These are phyloP conservation scores for Acorus gramineus DNA, from an alignment of 106 monocot genomes.

Conservation along the genomic window DNA sequence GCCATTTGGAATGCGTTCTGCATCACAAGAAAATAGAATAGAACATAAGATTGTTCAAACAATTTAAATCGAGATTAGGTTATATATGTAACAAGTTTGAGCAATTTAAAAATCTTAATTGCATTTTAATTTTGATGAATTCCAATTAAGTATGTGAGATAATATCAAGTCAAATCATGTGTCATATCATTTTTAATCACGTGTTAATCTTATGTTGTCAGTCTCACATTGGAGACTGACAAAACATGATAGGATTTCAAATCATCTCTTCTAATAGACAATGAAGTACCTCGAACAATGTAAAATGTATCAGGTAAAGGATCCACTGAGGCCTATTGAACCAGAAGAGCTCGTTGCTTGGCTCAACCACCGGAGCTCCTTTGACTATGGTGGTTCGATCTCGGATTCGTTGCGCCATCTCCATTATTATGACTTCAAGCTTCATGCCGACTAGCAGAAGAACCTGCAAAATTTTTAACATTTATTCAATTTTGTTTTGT, in stretches of 20 bases:
- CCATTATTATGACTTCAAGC: constrained; percentile 43
- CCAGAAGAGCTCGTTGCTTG: constrained; percentile 44
- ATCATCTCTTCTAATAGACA: no score
- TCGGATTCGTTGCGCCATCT: constrained; percentile 51
- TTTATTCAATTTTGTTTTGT: background rate
- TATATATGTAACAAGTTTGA: no score
- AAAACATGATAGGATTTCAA: no score
- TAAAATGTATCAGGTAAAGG: constrained; percentile 40
- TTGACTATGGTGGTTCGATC: constrained; percentile 28
- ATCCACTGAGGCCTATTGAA: constrained; percentile 39
- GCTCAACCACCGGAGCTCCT: constrained; percentile 42
- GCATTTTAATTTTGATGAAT: no score
- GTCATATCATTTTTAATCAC: no score
- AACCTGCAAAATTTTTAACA: constrained; percentile 14
- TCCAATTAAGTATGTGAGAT: no score
- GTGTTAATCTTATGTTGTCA: no score
- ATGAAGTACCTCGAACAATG: constrained; percentile 31
- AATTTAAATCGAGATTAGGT: no score
- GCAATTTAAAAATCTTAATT: no score
- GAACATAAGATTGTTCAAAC: no score
- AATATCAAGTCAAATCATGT: no score
- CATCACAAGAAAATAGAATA: background rate
- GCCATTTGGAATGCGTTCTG: constrained; percentile 60
- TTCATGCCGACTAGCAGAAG: constrained; percentile 44
- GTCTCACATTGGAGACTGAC: no score